These are phyloP conservation scores for Pythium utonaiense DNA, from an alignment of 352 stramenopile genomes.

Conservation along the genomic window DNA sequence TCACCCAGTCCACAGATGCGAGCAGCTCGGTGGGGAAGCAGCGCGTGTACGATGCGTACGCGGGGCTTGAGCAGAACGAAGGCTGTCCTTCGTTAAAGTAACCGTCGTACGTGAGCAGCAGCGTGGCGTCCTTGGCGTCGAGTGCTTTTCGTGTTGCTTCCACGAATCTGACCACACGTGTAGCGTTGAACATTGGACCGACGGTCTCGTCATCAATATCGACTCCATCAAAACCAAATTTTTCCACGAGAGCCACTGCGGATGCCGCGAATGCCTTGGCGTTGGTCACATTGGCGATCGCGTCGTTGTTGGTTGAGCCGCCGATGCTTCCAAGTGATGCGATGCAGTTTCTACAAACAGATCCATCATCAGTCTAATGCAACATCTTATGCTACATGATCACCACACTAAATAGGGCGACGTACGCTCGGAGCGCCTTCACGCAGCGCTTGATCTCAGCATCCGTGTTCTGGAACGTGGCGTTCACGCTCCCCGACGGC, in stretches of 20 bases:
- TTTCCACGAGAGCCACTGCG: conserved; percentile 40
- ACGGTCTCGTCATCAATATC: conserved; percentile 78
- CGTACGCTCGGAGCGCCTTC: conserved; percentile 38
- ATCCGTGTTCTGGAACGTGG: conserved; percentile 61
- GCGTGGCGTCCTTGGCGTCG: conserved; percentile 22
- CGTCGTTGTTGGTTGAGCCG: conserved; percentile 68
- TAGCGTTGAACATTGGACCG: conserved; percentile 45
- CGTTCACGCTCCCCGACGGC: conserved; percentile 30
- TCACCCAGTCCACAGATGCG: conserved; percentile 66
- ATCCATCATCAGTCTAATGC: too few relatives aligned
- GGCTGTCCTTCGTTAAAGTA: conserved; percentile 57
- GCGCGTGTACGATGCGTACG: conserved; percentile 38
- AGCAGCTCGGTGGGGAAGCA: conserved; percentile 59
- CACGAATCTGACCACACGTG: conserved; percentile 44
- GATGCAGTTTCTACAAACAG: conserved; percentile 56
- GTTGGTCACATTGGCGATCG: conserved; percentile 47
- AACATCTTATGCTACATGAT: too few relatives aligned
- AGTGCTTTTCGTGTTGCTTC: conserved; percentile 45
- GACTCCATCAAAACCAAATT: conserved; percentile 68
- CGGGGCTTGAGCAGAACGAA: conserved; percentile 25
- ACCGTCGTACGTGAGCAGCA: conserved; percentile 69
- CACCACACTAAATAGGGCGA: background rate
- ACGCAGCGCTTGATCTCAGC: conserved; percentile 54
- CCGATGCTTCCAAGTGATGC: conserved; percentile 55
- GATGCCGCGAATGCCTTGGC: conserved; percentile 44